Base-by-base conservation (phyloP, 2,329 filamentous ascomycete species). In the Dactylellina sp. region DNA sequence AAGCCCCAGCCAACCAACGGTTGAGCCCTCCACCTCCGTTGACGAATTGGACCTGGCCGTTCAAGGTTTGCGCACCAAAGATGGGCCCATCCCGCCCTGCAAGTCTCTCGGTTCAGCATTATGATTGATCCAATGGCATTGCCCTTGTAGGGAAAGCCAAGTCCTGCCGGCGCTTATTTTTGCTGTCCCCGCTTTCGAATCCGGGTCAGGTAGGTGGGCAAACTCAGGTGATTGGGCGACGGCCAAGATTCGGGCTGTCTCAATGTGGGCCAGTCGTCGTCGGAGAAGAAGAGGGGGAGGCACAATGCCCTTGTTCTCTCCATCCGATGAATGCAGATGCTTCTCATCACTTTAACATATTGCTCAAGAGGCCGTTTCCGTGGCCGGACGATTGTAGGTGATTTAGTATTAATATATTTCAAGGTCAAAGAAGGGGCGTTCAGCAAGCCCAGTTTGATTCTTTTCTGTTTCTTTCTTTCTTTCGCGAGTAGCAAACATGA, bases 51-150 rank as follows among this genome's bases (percentile, higher is more conserved):
- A 52, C 66, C 44, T 65, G 40, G 49, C 60, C 46, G 39, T 72
- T 72, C 68, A 65, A 60, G 60, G 68, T 65, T 72, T 72, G 68
- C 63, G 68, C 60, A 72, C 66, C 52, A 72, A 22, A 46, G 53
- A 64, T 62, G 66, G 65, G 37, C 37, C 59, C 52, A 63, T 59
- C 60, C 66, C 56, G 65, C 60, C 46, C 68, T 72, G 68, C 53
- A 59, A 64, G 68, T 72, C 60, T 64, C 60, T 71, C 52, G 68
- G 60, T 72, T 65, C 18, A 47, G 53, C 44, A 50, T 37, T 60
- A 37, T 72, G 68, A 72, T 72, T 72, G 68, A 72, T 72, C 68
- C 68, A 72, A 72, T 72, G 52, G 60, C 25, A 42, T 39, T 18
- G 14, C 68, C 68, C 68, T 55, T 53, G 68, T 53, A 52, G 47